Percentiles rank a stretch among this genome's conserved stretches.
Conservation (phyloP, 768 basidiomycete species). For the Cystobasidium onofrii region DNA sequence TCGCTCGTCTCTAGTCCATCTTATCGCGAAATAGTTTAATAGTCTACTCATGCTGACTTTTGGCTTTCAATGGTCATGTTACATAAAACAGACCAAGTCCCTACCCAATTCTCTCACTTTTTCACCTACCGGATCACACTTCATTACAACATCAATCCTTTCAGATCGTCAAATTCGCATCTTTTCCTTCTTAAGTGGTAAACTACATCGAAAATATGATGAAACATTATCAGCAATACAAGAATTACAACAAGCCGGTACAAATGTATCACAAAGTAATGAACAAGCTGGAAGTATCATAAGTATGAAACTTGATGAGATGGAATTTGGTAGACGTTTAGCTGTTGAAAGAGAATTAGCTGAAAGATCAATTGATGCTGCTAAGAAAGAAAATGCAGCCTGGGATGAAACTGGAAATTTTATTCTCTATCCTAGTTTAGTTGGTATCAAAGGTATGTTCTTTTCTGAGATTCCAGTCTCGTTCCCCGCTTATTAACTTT, state of each 20-base stretch:
- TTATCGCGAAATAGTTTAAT: no score
- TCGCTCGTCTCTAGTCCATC: no score
- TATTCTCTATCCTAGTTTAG: constrained; percentile 79
- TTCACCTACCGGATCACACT: constrained; percentile 78
- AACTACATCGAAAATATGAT: constrained; percentile 85
- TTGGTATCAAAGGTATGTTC: constrained; percentile 81
- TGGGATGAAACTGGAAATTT: constrained; percentile 99
- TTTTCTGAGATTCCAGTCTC: no score
- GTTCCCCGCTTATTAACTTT: not conserved
- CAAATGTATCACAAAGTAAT: constrained; percentile 46
- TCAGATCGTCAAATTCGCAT: constrained; percentile 90
- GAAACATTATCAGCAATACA: constrained; percentile 85
- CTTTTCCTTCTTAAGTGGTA: constrained; percentile 83
- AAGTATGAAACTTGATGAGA: constrained; percentile 78
- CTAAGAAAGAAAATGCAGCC: constrained; percentile 69
- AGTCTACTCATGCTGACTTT: no score
- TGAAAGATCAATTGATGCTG: constrained; percentile 54
- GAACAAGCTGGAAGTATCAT: constrained; percentile 14
- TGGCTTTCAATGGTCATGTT: no score
- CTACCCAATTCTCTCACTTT: constrained; percentile 84
- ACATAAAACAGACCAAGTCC: constrained; percentile 68
- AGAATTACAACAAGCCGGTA: constrained; percentile 98
- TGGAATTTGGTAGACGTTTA: constrained; percentile 97
- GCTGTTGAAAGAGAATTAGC: constrained; percentile 77
- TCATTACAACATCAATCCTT: constrained; percentile 76